Base-by-base conservation (phyloP, 257 asterid species). In the Thymus mandschuricus region DNA sequence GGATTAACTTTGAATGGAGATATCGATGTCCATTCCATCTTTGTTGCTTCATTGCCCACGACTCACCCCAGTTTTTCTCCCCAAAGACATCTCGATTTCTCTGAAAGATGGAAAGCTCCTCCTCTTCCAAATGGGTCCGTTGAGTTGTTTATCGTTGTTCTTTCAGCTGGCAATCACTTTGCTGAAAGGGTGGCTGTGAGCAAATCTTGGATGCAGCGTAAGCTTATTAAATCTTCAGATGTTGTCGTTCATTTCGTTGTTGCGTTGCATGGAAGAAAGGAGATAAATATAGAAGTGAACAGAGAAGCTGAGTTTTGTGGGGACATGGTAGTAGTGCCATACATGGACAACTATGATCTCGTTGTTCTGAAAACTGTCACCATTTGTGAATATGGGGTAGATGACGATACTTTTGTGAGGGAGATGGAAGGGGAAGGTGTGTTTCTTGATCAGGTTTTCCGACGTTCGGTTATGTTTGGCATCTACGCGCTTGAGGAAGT, bases 221-320 rank as follows among this genome's bases (percentile, higher is more conserved):
- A 71, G 69, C 86, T 87, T 44, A 75, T 94, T 75, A 85, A 80
- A 79, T 89, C 96, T 35, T 82, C 96, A 12, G 73, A 78, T 33
- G 98, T 83, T 51, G 95, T 91, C 76, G 98, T 92, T 38, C 92
- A 96, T 46, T 94, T 94, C 86, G 89, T 91, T 69, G 96, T 94
- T 38, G 98, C 96, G 49, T 79, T 94, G 97, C 87, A 89, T 63
- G 86, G 85, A 4, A 81, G 97, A 72, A 93, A 87, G 84, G 98
- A 91, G 75, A 87, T 89, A 50, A 87, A 89, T 38, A 33, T 80
- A 52, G 96, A 91, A 81, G 79, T 91, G 51, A 93, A 83, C 80
- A 89, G 81, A 83, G 98, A 93, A 85, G 96, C 98, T 1, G 96
- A 89, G 40, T 93, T 81, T 81, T 93, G 89, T n/a, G 95, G 97